Percentiles rank a stretch among this genome's conserved stretches.
Conservation (phyloP, 495 filamentous ascomycete species). For the Aspergillus wentii region DNA sequence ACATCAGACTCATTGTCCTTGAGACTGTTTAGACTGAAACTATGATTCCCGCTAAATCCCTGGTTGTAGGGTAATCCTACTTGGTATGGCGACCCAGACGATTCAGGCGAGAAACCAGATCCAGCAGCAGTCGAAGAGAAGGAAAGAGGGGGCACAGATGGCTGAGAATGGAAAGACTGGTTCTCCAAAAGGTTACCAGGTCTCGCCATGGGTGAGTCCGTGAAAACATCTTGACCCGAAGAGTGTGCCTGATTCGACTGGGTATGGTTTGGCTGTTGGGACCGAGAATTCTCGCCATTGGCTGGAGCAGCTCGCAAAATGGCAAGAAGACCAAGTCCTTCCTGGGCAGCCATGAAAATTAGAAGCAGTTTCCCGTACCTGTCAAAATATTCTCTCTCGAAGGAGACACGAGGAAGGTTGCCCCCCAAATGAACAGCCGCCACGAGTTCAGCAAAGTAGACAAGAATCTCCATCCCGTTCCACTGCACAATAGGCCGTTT, state of each 20-base stretch:
- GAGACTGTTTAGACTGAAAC: slow-evolving; percentile 34
- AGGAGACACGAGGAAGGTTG: slow-evolving; percentile 27
- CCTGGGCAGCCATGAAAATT: slow-evolving; percentile 37
- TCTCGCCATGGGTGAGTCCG: not conserved
- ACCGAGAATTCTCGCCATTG: slow-evolving; percentile 2
- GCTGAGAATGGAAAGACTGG: slow-evolving; percentile 16
- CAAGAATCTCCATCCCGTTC: slow-evolving; percentile 41
- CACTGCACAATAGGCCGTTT: slow-evolving; percentile 33
- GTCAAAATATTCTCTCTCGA: slow-evolving; percentile 37
- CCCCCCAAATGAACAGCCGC: slow-evolving; percentile 36
- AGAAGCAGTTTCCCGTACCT: slow-evolving; percentile 37
- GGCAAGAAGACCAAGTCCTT: slow-evolving; percentile 25
- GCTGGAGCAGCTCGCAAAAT: slow-evolving; percentile 13
- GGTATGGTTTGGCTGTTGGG: not conserved
- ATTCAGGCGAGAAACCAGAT: slow-evolving; percentile 29
- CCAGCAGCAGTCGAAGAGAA: slow-evolving; percentile 25
- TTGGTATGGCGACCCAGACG: slow-evolving; percentile 18
- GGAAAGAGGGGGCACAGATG: slow-evolving; percentile 23
- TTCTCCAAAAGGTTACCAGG: slow-evolving; percentile 3
- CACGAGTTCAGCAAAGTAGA: slow-evolving; percentile 36
- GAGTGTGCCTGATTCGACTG: slow-evolving; percentile 1
- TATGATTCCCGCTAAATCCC: slow-evolving; percentile 18
- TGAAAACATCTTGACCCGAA: not conserved
- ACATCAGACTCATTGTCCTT: slow-evolving; percentile 26
- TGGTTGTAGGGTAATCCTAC: slow-evolving; percentile 11